Percentiles rank a stretch among this genome's conserved stretches.
Conservation (phyloP, 1,139 yeast genomes). For the Casaregolazyma suthepensis region DNA sequence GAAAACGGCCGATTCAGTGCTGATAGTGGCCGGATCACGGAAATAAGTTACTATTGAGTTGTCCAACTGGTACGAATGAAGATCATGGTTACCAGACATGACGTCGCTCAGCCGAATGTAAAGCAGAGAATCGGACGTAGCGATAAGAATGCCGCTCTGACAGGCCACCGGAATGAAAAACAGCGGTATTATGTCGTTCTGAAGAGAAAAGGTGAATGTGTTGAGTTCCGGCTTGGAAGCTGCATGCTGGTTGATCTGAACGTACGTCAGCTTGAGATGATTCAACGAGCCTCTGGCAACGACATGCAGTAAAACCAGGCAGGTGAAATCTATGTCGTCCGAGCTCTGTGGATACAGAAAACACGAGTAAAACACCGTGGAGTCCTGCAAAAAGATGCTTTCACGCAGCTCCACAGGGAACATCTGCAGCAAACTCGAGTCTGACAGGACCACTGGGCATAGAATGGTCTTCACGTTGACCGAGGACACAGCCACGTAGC, state of each 20-base stretch:
- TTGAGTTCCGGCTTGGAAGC: neutral
- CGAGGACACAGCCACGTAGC: conserved; percentile 3
- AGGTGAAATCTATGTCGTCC: neutral
- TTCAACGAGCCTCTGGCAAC: conserved; percentile 1
- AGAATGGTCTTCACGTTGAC: neutral
- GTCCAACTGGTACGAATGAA: conserved; percentile 7
- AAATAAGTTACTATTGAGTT: conserved; percentile 11
- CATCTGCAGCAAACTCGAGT: neutral
- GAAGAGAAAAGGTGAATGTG: conserved; percentile 2
- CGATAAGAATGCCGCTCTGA: conserved; percentile 17
- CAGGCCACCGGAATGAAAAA: conserved; percentile 19
- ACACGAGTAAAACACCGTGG: conserved; percentile 1
- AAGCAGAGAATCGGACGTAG: conserved; percentile 12
- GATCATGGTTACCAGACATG: conserved; percentile 17
- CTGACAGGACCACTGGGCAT: conserved; percentile 1
- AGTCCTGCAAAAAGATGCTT: neutral
- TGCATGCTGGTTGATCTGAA: conserved; percentile 4
- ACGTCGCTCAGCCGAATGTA: conserved; percentile 18
- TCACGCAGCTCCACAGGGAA: neutral
- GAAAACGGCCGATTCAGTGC: neutral
- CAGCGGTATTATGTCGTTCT: conserved; percentile 7
- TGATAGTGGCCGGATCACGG: conserved; percentile 10
- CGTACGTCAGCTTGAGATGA: neutral
- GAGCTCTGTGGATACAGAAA: neutral
- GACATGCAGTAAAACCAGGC: conserved; percentile 1